Evolutionary conservation across 768 basidiomycete genomes (phyloP).

Genomic region (Tricholoma sp.): DNA sequence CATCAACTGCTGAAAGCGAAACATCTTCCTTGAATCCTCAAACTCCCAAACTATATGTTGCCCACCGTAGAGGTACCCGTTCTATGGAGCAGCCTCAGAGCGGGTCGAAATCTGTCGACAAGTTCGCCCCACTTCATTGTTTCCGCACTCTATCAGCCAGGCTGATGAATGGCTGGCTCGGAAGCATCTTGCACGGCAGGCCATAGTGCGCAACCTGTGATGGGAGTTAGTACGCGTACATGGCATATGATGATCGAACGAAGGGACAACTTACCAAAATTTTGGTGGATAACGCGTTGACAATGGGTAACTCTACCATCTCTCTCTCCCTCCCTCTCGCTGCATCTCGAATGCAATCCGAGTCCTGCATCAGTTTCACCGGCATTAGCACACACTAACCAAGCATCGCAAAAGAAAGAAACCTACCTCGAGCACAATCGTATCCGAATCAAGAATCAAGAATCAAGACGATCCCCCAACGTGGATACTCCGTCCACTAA

Average conservation of each 20-base stretch:
- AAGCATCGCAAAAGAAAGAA: not conserved
- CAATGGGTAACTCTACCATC: slow-evolving; percentile 72
- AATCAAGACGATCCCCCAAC: slow-evolving; percentile 74
- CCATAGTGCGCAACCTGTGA: slow-evolving; percentile 78
- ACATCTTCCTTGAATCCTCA: slow-evolving; percentile 90
- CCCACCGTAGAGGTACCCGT: slow-evolving; percentile 74
- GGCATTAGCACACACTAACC: not conserved
- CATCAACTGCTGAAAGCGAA: slow-evolving; percentile 79
- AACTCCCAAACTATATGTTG: slow-evolving; percentile 80
- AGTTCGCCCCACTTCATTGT: slow-evolving; percentile 73
- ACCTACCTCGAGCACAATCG: slow-evolving; percentile 62
- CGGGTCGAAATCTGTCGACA: slow-evolving; percentile 79
- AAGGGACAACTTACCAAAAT: slow-evolving; percentile 45
- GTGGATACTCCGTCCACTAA: slow-evolving; percentile 70
- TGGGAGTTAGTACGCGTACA: not conserved
- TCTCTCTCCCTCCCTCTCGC: too few relatives aligned
- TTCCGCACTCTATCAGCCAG: slow-evolving; percentile 55
- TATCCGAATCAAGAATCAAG: slow-evolving; percentile 82
- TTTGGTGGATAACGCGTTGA: slow-evolving; percentile 90
- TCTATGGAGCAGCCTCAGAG: too few relatives aligned
- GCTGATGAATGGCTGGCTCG: slow-evolving; percentile 65
- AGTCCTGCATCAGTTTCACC: too few relatives aligned
- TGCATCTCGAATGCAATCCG: slow-evolving; percentile 83
- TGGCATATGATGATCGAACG: not conserved
- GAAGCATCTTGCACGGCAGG: slow-evolving; percentile 81